A percentile compares a stretch with the other conserved stretches of the same genome.
Evolutionary conservation across 2,329 filamentous ascomycete species (phyloP).

Genomic region (Conoideocrella luteorostrata): DNA sequence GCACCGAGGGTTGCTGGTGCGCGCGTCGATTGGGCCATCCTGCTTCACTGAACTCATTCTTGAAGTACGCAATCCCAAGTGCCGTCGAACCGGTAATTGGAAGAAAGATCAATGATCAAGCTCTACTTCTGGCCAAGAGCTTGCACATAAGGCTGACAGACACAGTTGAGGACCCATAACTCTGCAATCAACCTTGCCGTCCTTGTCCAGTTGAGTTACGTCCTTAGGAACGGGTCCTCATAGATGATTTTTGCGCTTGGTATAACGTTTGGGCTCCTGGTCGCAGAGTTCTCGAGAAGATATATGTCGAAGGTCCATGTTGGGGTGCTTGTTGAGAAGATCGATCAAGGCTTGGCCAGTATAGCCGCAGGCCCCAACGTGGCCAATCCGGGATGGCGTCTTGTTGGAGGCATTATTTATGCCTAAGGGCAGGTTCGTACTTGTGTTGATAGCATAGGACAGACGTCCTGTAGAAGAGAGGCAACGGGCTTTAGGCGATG

Average conservation of each 20-base stretch:
- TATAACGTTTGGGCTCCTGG: conserved; percentile 81
- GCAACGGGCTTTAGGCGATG: neutral
- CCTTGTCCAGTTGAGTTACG: conserved; percentile 74
- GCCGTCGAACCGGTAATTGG: no score
- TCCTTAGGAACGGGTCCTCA: conserved; percentile 87
- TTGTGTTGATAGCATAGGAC: neutral
- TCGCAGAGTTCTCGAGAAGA: conserved; percentile 89
- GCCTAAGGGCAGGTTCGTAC: conserved; percentile 62
- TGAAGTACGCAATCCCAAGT: no score
- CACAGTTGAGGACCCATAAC: conserved; percentile 93
- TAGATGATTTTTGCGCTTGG: conserved; percentile 88
- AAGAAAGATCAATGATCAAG: no score
- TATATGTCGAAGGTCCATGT: conserved; percentile 85
- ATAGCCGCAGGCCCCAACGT: conserved; percentile 84
- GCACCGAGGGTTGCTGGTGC: no score
- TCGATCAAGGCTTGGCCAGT: conserved; percentile 60
- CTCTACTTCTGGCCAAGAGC: conserved; percentile 75
- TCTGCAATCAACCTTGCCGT: conserved; percentile 87
- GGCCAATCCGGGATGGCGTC: conserved; percentile 69
- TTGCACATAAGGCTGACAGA: conserved; percentile 90
- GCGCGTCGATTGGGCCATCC: no score
- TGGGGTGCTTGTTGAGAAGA: conserved; percentile 79
- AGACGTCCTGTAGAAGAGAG: neutral
- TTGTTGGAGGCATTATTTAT: conserved; percentile 81
- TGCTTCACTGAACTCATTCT: no score